Conservation (phyloP, 495 filamentous ascomycete genomes). For the Chaetomium tenue region DNA sequence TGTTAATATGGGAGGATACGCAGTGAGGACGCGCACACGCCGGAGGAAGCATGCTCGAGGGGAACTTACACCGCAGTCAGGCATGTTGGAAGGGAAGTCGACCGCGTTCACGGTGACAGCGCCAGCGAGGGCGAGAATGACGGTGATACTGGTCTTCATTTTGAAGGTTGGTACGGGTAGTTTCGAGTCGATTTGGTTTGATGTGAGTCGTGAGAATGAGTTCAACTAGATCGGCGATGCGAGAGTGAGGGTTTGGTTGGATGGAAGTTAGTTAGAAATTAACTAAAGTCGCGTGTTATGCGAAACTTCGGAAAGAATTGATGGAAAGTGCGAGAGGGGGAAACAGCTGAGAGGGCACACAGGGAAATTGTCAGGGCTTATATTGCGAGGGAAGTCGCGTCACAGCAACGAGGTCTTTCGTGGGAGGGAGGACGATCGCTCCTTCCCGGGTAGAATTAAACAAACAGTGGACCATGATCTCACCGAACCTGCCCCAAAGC, state of each 20-base stretch:
- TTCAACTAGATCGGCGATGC: conserved; percentile 4
- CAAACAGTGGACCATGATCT: conserved; percentile 10
- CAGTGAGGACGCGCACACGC: neutral
- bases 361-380: conserved; percentile 13
- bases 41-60: neutral
- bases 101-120: conserved; percentile 35
- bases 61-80: conserved; percentile 45
- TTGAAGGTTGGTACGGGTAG: conserved; percentile 24
- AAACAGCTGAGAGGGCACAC: neutral
- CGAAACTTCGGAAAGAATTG: conserved; percentile 2
- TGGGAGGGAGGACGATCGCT: conserved; percentile 19
- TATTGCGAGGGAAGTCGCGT: conserved; percentile 16
- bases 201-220: conserved; percentile 9
- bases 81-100: conserved; percentile 32
- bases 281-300: neutral
- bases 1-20: neutral
- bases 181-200: conserved; percentile 3
- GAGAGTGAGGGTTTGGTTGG: too few relatives aligned
- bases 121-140: conserved; percentile 35
- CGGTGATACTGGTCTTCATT: conserved; percentile 41
- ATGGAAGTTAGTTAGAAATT: neutral
- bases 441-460: conserved; percentile 15
- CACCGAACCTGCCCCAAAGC: neutral
- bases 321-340: conserved; percentile 1
- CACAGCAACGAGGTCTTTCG: conserved; percentile 14